Evolutionary conservation across 139 green algal species (phyloP).

Genomic region (Gonium pectorale): DNA sequence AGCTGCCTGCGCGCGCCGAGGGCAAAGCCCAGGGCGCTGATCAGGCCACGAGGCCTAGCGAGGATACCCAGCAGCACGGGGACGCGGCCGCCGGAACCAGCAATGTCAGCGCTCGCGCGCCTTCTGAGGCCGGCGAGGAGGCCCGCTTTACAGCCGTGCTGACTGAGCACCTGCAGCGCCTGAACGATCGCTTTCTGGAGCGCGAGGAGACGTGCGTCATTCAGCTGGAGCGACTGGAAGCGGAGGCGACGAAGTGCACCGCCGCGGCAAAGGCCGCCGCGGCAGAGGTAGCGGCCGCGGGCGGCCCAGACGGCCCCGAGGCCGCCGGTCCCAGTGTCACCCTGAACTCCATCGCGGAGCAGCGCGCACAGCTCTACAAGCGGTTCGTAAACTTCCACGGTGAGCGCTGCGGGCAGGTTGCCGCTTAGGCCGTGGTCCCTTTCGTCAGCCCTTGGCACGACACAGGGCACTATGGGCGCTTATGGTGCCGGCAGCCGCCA

Average conservation of each 20-base stretch:
- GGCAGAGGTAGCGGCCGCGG: neutral
- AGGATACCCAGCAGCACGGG: too few species aligned
- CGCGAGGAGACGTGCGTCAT: conserved; percentile 84
- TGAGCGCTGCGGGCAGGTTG: neutral
- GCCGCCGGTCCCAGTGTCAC: neutral
- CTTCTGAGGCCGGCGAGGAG: conserved; percentile 56
- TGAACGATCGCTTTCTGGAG: conserved; percentile 87
- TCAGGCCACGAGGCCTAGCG: neutral
- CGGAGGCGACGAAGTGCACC: conserved; percentile 10
- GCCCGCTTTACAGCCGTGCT: conserved; percentile 63
- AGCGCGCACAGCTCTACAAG: conserved; percentile 51
- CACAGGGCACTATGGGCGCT: neutral
- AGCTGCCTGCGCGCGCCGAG: conserved; percentile 13
- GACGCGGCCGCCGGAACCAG: neutral
- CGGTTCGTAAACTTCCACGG: conserved; percentile 81
- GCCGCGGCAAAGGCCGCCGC: neutral
- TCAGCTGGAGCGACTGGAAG: conserved; percentile 53
- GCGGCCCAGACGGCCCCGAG: neutral
- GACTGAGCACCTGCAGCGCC: conserved; percentile 63
- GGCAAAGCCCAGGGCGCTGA: conserved; percentile 22
- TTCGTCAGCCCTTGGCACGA: neutral
- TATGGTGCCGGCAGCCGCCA: too few species aligned
- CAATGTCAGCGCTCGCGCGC: neutral
- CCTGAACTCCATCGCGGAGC: conserved; percentile 14
- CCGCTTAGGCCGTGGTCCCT: neutral